Percentiles rank a stretch among this genome's conserved stretches.
These are phyloP conservation scores for Noccaea caerulescens DNA, from an alignment of 345 rosid species.

Conservation along the genomic window DNA sequence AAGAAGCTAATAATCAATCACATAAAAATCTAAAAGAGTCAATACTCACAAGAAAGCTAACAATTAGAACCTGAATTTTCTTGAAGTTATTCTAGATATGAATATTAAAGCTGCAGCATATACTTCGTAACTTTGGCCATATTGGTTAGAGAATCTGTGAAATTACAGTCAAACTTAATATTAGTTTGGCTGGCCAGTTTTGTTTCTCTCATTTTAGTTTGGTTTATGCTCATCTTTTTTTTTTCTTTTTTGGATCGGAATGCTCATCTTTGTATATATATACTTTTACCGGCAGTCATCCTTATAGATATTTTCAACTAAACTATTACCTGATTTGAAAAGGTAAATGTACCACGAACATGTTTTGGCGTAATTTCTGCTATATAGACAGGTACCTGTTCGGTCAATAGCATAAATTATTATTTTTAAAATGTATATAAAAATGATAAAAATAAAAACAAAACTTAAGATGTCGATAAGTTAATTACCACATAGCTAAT, in stretches of 20 bases:
- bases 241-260: too few species aligned
- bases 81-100: background rate
- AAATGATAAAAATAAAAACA: background rate
- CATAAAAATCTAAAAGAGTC: background rate
- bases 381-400: slow-evolving; percentile 51
- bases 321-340: slow-evolving; percentile 34
- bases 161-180: too few species aligned
- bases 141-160: too few species aligned
- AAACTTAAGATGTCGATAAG: background rate
- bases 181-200: too few species aligned
- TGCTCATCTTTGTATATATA: too few species aligned
- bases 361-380: slow-evolving; percentile 56
- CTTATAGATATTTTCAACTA: background rate
- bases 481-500: slow-evolving; percentile 44
- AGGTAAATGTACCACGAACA: slow-evolving; percentile 50
- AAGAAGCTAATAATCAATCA: slow-evolving; percentile 35
- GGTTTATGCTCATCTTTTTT: too few species aligned
- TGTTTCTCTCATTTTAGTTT: too few species aligned
- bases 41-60: background rate
- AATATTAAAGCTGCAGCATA: too few species aligned
- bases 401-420: background rate
- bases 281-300: too few species aligned
- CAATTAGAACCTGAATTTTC: too few species aligned
- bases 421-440: background rate
- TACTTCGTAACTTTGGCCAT: too few species aligned